Evolutionary conservation across 202 grass and related monocot genomes (phyloP).

Genomic region (Alloteropsis angusta): DNA sequence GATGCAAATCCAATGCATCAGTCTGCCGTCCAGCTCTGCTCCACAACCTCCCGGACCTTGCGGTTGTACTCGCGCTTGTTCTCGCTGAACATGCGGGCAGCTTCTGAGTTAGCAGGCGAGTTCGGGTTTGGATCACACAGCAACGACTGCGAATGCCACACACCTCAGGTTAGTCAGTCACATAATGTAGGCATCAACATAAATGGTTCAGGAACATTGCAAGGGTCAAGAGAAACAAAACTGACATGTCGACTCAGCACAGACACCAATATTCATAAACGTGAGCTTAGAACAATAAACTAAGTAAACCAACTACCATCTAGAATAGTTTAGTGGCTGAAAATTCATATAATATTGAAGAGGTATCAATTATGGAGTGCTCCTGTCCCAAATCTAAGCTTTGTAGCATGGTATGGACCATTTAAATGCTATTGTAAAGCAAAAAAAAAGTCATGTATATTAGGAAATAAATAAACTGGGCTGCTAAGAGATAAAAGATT

Average conservation of each 20-base stretch:
- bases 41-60: constrained; percentile 68
- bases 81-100: constrained; percentile 80
- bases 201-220: not conserved
- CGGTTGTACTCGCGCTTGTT: constrained; percentile 84
- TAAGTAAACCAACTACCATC: not conserved
- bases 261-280: not conserved
- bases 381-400: not conserved
- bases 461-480: not conserved
- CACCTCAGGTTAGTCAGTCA: not conserved
- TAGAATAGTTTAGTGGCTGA: not conserved
- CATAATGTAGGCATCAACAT: not conserved
- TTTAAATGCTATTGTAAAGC: not conserved
- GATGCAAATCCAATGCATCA: constrained; percentile 6
- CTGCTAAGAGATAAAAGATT: not conserved
- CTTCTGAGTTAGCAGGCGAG: constrained; percentile 79
- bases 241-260: not conserved
- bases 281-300: not conserved
- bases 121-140: constrained; percentile 81
- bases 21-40: constrained; percentile 89
- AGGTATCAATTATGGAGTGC: not conserved
- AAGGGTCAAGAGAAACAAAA: not conserved
- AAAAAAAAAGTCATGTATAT: not conserved
- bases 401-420: not conserved
- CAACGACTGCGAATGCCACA: constrained; percentile 52
- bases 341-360: not conserved